A percentile compares a stretch with the other conserved stretches of the same genome.
Conservation (phyloP, 768 basidiomycete species). For the Termitomyces sp. region DNA sequence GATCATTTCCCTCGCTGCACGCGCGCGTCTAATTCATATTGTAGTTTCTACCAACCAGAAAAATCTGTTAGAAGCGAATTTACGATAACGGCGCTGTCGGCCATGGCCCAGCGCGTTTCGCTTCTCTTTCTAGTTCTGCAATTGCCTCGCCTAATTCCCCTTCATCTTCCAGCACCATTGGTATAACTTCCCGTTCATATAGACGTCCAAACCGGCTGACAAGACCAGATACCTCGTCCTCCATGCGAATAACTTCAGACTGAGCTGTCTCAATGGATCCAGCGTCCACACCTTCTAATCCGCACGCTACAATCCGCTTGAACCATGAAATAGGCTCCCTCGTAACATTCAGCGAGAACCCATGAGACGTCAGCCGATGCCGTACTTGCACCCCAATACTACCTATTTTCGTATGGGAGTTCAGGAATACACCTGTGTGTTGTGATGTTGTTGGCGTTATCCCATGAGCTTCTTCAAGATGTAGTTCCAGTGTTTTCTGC, state of each 20-base stretch:
- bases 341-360: conserved; percentile 91
- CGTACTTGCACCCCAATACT: conserved; percentile 97
- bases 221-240: conserved; percentile 51
- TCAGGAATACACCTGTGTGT: conserved; percentile 89
- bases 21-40: too few relatives aligned
- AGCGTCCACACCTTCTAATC: conserved; percentile 78
- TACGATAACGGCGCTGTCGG: conserved; percentile 20
- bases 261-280: conserved; percentile 56
- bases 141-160: conserved; percentile 50
- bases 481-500: conserved; percentile 65
- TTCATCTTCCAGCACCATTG: conserved; percentile 38
- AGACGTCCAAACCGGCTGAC: conserved; percentile 42
- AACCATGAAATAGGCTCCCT: conserved; percentile 84
- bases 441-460: conserved; percentile 59
- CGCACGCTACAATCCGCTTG: conserved; percentile 85
- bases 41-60: not conserved
- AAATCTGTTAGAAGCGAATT: not conserved
- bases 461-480: conserved; percentile 60
- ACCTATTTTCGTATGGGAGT: conserved; percentile 78
- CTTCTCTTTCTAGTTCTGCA: conserved; percentile 42
- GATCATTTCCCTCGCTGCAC: not conserved
- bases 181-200: conserved; percentile 47
- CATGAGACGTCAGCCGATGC: conserved; percentile 92
- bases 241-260: conserved; percentile 37
- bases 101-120: conserved; percentile 41